phyloP scores from a whole-genome alignment of 139 green algal genomes.

The Ettlia oleoabundans region DNA sequence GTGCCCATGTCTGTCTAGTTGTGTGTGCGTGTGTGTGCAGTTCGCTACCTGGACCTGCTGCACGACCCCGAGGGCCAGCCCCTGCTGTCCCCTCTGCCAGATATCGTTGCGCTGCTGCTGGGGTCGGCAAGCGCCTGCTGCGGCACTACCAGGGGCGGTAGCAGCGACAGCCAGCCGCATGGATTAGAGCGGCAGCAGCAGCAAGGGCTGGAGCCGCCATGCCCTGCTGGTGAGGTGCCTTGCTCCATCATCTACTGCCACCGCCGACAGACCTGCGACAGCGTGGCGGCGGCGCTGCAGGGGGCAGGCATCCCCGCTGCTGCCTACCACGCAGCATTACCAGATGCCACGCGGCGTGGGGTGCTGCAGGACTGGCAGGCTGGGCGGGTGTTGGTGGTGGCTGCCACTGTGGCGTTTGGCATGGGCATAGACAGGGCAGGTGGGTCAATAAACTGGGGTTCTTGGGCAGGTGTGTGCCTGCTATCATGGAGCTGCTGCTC shows the following conservation, averaged over 20 bases:
- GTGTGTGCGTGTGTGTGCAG: background rate
- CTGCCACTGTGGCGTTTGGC: slow-evolving; percentile 83
- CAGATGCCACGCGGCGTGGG: slow-evolving; percentile 5
- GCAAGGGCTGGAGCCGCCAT: background rate
- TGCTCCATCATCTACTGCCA: slow-evolving; percentile 64
- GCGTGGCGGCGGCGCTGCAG: slow-evolving; percentile 43
- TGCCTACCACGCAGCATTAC: slow-evolving; percentile 70
- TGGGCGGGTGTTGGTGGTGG: slow-evolving; percentile 60
- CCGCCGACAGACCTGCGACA: slow-evolving; percentile 49
- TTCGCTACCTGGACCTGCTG: slow-evolving; percentile 18
- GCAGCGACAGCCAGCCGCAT: background rate
- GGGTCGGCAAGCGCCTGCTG: background rate
- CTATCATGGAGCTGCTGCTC: too few relatives aligned
- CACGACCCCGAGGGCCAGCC: background rate
- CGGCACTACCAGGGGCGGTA: background rate
- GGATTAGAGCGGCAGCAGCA: background rate
- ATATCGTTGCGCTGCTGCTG: background rate
- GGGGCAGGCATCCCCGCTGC: slow-evolving; percentile 34
- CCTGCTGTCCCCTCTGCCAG: background rate
- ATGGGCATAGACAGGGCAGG: slow-evolving; percentile 53
- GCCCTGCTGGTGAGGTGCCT: slow-evolving; percentile 1
- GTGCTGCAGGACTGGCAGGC: slow-evolving; percentile 61
- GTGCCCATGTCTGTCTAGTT: too few relatives aligned
- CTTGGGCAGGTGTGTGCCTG: too few relatives aligned
- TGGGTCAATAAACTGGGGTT: too few relatives aligned